Evolutionary conservation across 139 green algal species (phyloP), one percentile per base, ranked within the genome.

Genomic region (Coccomyxa sp.): DNA sequence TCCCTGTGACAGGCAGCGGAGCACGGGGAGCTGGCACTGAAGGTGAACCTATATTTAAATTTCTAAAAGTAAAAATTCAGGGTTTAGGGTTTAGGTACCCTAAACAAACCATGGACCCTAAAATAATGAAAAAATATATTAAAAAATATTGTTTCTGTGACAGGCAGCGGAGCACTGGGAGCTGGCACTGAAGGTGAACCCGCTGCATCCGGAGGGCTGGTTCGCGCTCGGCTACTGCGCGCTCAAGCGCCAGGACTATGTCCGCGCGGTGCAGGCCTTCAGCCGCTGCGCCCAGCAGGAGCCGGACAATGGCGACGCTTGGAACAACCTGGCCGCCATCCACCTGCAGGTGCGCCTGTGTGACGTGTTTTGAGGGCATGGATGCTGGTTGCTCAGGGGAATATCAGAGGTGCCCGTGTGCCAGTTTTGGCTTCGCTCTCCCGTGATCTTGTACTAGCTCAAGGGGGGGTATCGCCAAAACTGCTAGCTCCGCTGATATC

Each of bases 301-400:
- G 76, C 91, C 93, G 17, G 93, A 98, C 58, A 91, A 98, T 81
- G 96, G 91, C 1, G 93, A 98, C 82, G 94, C 95, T 0, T 99
- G 96, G 96, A 97, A 97, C 92, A 99, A 99, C 90, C 81, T 98
- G 51, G 96, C 93, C 1, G 95, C 94, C 16, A 86, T 98, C 59
- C 95, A 94, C 86, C 85, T 96, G 89, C 85, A 92, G 78, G 76
- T 89, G 57, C 78, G 86, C 16, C 80, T 10, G 9, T 74, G 66
- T 74, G 66, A 74, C 21, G 66, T 74, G 21, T 27, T 30, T 23
- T 9, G 4, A 74, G 38, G 7, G 38, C 38, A 51, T 11, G 38
- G 3, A 51, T 51, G 74, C 67, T 87, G 82, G 82, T 31, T 27
- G 10, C 76, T 86, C 75, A 88, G 86, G 30, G 90, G 86, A 60